Evolutionary conservation across 495 filamentous ascomycete species (phyloP).

Genomic region (Amorphotheca resinae): DNA sequence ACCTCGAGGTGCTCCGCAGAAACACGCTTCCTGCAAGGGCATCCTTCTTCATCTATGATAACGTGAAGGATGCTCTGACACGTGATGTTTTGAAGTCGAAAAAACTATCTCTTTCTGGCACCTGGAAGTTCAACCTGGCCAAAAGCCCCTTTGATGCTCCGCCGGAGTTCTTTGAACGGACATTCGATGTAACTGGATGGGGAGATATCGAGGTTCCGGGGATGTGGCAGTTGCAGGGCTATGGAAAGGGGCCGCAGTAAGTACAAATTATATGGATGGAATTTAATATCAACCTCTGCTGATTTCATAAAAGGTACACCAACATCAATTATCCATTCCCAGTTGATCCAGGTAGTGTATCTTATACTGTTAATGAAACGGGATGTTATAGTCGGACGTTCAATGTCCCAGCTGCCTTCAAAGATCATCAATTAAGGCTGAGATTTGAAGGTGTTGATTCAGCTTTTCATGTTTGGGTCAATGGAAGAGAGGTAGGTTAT

Average conservation of each 20-base stretch:
- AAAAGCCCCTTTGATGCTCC: constrained; percentile 17
- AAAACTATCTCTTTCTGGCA: constrained; percentile 36
- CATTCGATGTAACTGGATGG: constrained; percentile 30
- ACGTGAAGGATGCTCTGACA: constrained; percentile 23
- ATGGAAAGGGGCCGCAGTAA: constrained; percentile 30
- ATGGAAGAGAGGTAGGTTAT: constrained; percentile 51
- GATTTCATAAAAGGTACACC: constrained; percentile 42
- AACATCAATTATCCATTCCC: constrained; percentile 55
- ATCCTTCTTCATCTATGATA: constrained; percentile 41
- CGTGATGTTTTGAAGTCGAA: constrained; percentile 20
- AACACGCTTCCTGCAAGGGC: constrained; percentile 51
- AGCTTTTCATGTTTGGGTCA: constrained; percentile 56
- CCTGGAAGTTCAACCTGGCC: constrained; percentile 39
- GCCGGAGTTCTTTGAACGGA: constrained; percentile 5
- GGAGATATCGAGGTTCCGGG: constrained; percentile 47
- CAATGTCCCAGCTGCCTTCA: constrained; percentile 22
- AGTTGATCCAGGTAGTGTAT: constrained; percentile 43
- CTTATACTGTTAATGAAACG: constrained; percentile 51
- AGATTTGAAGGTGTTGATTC: constrained; percentile 62
- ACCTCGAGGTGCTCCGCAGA: constrained; percentile 46
- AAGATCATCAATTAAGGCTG: constrained; percentile 29
- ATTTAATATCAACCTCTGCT: neutral
- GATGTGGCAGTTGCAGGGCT: constrained; percentile 61
- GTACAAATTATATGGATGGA: neutral
- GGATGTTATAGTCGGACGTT: constrained; percentile 49